Evolutionary conservation across 169 alveolate genomes (phyloP).

Genomic region (Eimeria praecox): DNA sequence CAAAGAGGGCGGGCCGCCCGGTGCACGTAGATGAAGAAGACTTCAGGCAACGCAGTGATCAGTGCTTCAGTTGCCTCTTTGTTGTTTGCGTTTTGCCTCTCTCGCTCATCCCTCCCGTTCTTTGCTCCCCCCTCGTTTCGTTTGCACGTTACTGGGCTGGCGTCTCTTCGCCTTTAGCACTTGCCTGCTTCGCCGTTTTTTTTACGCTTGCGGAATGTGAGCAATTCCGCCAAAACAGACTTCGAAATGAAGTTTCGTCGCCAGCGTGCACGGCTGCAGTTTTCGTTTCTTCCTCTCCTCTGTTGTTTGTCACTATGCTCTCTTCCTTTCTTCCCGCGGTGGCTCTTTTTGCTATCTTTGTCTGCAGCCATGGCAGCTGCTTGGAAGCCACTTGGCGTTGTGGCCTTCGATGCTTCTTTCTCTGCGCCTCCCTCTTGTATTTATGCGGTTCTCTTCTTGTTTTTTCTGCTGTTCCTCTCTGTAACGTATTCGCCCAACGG

Average conservation of each 20-base stretch:
- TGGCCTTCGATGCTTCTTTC: neutral
- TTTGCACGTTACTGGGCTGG: neutral
- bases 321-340: neutral
- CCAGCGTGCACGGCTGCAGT: neutral
- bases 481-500: neutral
- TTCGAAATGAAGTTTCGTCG: neutral
- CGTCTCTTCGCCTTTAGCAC: neutral
- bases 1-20: conserved; percentile 61
- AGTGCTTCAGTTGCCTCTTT: conserved; percentile 12
- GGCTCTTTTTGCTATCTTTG: neutral
- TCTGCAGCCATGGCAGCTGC: neutral
- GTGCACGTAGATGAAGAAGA: conserved; percentile 6
- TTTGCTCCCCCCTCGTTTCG: neutral
- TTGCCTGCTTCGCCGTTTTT: neutral
- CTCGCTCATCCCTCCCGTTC: neutral
- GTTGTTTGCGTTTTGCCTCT: conserved; percentile 15
- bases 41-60: neutral
- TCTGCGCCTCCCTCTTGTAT: neutral
- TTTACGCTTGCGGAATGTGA: neutral
- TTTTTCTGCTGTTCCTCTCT: neutral
- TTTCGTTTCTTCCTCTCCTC: neutral
- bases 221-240: neutral
- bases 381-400: neutral
- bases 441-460: neutral
- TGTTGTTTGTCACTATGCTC: neutral